Conservation (phyloP, 2,329 filamentous ascomycete genomes). For the Trichophyton equinum region DNA sequence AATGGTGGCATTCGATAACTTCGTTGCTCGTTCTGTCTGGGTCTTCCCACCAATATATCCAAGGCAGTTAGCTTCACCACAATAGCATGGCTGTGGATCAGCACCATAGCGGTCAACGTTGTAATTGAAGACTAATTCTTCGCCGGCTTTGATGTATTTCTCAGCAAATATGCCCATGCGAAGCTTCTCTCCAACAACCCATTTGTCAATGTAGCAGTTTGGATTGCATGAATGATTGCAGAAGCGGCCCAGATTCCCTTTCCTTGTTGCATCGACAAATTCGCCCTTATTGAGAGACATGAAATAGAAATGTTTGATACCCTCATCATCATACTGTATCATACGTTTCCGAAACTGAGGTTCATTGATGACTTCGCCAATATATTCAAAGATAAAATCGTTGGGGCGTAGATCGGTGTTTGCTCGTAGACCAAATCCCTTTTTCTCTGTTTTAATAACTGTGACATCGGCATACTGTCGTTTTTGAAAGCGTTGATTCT, state of each 20-base stretch:
- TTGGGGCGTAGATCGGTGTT: conserved; percentile 64
- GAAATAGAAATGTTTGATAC: conserved; percentile 99
- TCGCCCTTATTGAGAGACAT: conserved; percentile 96
- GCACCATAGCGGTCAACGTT: conserved; percentile 97
- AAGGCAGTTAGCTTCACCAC: conserved; percentile 83
- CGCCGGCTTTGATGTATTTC: conserved; percentile 70
- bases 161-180: conserved; percentile 98
- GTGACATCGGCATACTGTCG: conserved; percentile 83
- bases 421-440: conserved; percentile 82
- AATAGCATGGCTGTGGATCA: conserved; percentile 94
- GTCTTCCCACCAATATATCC: conserved; percentile 97
- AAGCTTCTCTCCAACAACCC: conserved; percentile 92
- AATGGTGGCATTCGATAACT: conserved; percentile 75
- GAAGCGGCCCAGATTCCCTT: conserved; percentile 88
- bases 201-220: conserved; percentile 98
- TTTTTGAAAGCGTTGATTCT: conserved; percentile 88
- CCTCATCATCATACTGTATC: conserved; percentile 85
- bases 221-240: conserved; percentile 99
- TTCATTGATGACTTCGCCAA: conserved; percentile 96
- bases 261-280: conserved; percentile 95
- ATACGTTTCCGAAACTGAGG: conserved; percentile 77
- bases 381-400: conserved; percentile 96
- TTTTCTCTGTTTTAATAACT: conserved; percentile 96
- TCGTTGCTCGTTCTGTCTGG: conserved; percentile 88
- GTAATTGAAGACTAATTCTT: conserved; percentile 98